A percentile compares a stretch with the other conserved stretches of the same genome.
Conservation (phyloP, 768 basidiomycete genomes). For the Ramaria sp. region DNA sequence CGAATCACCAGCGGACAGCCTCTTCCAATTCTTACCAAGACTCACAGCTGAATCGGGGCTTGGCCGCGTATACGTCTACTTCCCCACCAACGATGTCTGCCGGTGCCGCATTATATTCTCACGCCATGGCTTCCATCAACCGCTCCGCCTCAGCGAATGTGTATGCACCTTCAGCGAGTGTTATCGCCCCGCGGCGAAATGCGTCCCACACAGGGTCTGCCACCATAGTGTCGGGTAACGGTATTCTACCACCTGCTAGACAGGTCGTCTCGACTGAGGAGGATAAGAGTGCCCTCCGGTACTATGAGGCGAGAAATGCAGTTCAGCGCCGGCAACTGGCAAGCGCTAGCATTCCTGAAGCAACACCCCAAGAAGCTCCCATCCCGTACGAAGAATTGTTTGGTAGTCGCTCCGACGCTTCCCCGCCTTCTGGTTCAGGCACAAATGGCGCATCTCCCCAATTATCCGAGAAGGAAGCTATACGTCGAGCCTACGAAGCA, state of each 20-base stretch:
- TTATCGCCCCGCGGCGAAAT: conserved; percentile 16
- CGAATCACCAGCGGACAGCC: neutral
- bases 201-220: conserved; percentile 16
- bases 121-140: conserved; percentile 33
- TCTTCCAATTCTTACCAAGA: neutral
- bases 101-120: conserved; percentile 33
- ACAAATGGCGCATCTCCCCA: conserved; percentile 7
- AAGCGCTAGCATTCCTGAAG: conserved; percentile 14
- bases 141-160: conserved; percentile 6
- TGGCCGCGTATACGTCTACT: neutral
- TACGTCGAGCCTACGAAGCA: conserved; percentile 53
- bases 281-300: conserved; percentile 66
- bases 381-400: conserved; percentile 56
- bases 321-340: conserved; percentile 47
- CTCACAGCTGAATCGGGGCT: conserved; percentile 1
- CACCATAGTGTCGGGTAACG: conserved; percentile 13
- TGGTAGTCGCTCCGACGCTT: conserved; percentile 24
- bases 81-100: conserved; percentile 21
- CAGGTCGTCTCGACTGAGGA: no score
- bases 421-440: conserved; percentile 20
- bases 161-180: conserved; percentile 2
- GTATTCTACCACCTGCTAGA: conserved; percentile 13
- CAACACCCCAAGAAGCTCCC: conserved; percentile 25
- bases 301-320: conserved; percentile 60
- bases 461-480: conserved; percentile 54